Conservation (phyloP, 192 early-diverging fungal genomes). For the Spizellomyces sp. region DNA sequence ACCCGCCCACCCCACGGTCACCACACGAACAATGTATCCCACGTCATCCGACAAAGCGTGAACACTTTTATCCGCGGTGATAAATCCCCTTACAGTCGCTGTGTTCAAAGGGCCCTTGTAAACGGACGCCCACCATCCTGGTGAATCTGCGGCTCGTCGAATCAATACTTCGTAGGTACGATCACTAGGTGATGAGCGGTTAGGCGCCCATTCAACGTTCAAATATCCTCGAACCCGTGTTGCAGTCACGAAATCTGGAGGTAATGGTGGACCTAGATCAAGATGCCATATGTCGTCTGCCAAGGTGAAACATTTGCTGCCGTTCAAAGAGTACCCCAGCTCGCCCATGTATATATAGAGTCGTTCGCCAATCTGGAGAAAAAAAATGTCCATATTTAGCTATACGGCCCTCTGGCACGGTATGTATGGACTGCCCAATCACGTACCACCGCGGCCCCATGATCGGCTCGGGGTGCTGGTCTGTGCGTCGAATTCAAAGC, state of each 20-base stretch:
- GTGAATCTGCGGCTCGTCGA: background rate
- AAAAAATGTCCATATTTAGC: no score
- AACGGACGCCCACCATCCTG: background rate
- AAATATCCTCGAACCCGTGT: background rate
- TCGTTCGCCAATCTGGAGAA: background rate
- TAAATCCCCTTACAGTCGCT: background rate
- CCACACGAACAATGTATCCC: background rate
- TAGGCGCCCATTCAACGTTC: background rate
- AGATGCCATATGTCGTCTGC: conserved; percentile 19
- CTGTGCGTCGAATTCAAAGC: background rate
- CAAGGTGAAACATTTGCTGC: background rate
- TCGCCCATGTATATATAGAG: background rate
- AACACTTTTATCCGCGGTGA: background rate
- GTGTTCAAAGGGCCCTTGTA: background rate
- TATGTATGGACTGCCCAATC: no score
- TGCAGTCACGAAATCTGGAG: conserved; percentile 5
- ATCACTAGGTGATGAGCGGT: background rate
- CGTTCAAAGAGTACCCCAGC: background rate
- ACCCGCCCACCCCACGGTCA: background rate
- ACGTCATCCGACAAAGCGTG: background rate
- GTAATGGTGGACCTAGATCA: conserved; percentile 16
- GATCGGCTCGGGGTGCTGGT: conserved; percentile 12
- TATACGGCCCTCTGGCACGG: no score
- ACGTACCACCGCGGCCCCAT: background rate
- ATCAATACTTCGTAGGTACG: background rate